These are phyloP conservation scores for Trametes polyzona DNA, from an alignment of 1,284 basidiomycete genomes.

Conservation along the genomic window DNA sequence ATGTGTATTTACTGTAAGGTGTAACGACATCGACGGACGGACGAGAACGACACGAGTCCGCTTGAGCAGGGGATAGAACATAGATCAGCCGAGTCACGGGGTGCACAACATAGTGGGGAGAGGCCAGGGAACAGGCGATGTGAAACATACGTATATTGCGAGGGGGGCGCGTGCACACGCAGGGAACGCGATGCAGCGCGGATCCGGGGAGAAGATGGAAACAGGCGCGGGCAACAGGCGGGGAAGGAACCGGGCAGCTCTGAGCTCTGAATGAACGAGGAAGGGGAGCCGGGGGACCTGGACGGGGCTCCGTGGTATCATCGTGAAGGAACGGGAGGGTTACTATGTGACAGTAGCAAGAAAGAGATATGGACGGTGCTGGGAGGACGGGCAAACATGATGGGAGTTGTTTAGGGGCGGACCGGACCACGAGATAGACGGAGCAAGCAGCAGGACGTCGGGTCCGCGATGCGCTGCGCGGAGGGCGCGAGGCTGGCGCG, in stretches of 20 bases:
- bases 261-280: constrained; percentile 25
- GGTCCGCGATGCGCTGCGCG: not conserved
- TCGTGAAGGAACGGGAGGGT: constrained; percentile 24
- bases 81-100: constrained; percentile 13
- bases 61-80: constrained; percentile 19
- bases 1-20: constrained; percentile 10
- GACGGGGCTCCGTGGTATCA: constrained; percentile 27
- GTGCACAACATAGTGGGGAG: constrained; percentile 18
- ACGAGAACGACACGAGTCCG: constrained; percentile 7
- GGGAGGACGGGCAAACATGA: not conserved
- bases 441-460: constrained; percentile 8
- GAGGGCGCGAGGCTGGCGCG: not conserved
- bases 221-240: not conserved
- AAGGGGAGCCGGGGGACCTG: constrained; percentile 20
- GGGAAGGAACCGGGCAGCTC: constrained; percentile 3
- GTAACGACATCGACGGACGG: constrained; percentile 2
- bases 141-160: constrained; percentile 11
- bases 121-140: too few species aligned
- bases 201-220: not conserved
- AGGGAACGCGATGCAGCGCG: not conserved
- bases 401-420: not conserved
- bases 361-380: not conserved
- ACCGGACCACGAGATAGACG: constrained; percentile 12
- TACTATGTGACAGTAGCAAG: constrained; percentile 22
- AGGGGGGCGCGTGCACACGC: not conserved